Base-by-base conservation (phyloP, 2,329 filamentous ascomycete genomes). In the Blumeria graminis region DNA sequence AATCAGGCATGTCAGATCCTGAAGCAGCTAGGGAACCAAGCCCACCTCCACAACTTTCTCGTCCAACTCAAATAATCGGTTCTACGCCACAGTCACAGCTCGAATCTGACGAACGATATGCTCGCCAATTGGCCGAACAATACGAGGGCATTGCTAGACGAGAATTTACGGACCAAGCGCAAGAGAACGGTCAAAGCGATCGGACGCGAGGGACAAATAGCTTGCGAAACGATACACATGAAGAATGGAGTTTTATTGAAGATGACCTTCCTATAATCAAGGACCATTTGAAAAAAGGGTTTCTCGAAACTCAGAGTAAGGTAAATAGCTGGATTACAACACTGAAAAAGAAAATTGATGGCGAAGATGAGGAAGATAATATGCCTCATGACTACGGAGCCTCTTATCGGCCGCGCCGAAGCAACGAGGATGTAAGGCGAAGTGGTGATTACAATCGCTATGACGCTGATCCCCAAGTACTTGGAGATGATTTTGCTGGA, bases 261-360 rank as follows among this genome's bases (percentile, higher is more conserved):
- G 92, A 98, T 64, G 92, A 98, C 62, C 77, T 98, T 13, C 90
- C 92, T 1, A 81, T 90, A 54, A 95, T 98, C 66, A 82, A 82
- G 62, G 87, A 94, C 67, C 95, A 93, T 65, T 77, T 98, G 62
- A 84, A 83, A 66, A 93, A 96, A 71, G 92, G 92, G 3, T 98
- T 98, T 70, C 65, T 88, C 56, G 89, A 98, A 66, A 96, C 92
- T 1, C 92, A 96, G 71, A 81, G 78, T 56, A 93, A 86, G 66
- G 85, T 98, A 63, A 96, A 94, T 71, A 78, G 79, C 54, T 96
- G 90, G 89, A 87, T 98, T 63, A 84, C 78, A 55, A 88, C 81
- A 60, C 74, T 98, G 67, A 92, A 86, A 72, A 96, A 96, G 77
- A 86, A 82, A 69, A 78, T 98, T 36, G 89, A 96, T 64, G 90